These are phyloP conservation scores for Cubamyces lactineus DNA, from an alignment of 768 basidiomycete genomes.

Conservation along the genomic window DNA sequence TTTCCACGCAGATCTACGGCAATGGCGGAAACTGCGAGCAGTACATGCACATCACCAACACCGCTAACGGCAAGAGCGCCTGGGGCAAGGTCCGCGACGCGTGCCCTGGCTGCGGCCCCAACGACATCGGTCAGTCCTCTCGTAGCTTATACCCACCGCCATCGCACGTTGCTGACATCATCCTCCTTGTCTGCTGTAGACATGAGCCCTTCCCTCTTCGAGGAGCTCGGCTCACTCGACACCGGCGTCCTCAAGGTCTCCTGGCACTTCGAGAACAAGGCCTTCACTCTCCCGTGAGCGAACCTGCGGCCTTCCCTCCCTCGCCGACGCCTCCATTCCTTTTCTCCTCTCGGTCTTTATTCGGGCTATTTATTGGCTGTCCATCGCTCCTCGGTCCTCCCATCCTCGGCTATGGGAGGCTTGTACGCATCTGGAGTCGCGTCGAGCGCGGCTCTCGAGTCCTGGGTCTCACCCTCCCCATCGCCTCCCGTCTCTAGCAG, in stretches of 20 bases:
- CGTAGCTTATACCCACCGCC: background rate
- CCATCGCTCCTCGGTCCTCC: constrained; percentile 12
- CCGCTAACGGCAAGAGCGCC: constrained; percentile 51
- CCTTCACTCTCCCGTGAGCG: constrained; percentile 17
- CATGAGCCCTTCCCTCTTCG: constrained; percentile 66
- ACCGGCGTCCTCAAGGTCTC: constrained; percentile 55
- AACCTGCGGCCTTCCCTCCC: background rate
- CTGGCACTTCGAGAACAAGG: constrained; percentile 63
- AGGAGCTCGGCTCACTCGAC: constrained; percentile 49
- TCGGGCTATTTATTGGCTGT: constrained; percentile 23
- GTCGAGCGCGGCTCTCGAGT: constrained; percentile 17
- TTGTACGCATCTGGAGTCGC: constrained; percentile 6
- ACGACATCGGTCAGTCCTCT: constrained; percentile 58
- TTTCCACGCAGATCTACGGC: constrained; percentile 57
- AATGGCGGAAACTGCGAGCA: constrained; percentile 62
- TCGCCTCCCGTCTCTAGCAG: constrained; percentile 20
- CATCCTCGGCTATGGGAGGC: constrained; percentile 19
- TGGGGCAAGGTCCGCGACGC: constrained; percentile 58
- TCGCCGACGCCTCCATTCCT: background rate
- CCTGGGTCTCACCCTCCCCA: background rate
- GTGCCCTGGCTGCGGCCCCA: constrained; percentile 56
- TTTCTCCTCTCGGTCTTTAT: constrained; percentile 7
- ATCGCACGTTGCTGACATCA: constrained; percentile 1
- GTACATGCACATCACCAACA: constrained; percentile 66
- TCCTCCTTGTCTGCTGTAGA: constrained; percentile 43